Evolutionary conservation across 176 grass and related monocot species (phyloP).

Genomic region (Phragmites australis): DNA sequence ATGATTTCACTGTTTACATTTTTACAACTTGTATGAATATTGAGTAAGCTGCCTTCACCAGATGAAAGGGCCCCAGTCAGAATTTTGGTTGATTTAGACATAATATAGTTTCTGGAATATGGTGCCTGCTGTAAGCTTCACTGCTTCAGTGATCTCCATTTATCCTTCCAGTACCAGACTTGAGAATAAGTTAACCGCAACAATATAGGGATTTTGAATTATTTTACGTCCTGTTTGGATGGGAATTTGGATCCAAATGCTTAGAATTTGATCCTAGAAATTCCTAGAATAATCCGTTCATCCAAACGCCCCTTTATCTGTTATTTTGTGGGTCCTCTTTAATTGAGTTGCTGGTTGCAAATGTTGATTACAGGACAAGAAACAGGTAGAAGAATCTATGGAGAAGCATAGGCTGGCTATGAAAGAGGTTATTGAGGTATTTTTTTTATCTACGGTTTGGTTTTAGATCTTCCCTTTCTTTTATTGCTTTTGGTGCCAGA

Average conservation of each 20-base stretch:
- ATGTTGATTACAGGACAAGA: constrained; percentile 68
- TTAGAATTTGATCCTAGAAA: neutral
- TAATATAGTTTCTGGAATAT: too few relatives aligned
- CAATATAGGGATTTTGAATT: too few relatives aligned
- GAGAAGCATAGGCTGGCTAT: constrained; percentile 73
- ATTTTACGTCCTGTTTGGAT: neutral
- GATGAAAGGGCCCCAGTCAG: too few relatives aligned
- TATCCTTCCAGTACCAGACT: too few relatives aligned
- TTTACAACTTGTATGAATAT: too few relatives aligned
- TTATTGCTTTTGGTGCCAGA: neutral
- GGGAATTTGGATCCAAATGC: neutral
- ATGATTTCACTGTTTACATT: too few relatives aligned
- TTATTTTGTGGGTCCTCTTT: neutral
- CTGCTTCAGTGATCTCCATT: too few relatives aligned
- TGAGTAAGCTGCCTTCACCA: too few relatives aligned
- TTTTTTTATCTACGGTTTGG: neutral
- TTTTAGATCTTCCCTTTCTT: constrained; percentile 10
- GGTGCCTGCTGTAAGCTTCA: too few relatives aligned
- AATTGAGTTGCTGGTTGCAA: constrained; percentile 13
- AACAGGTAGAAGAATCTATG: constrained; percentile 69
- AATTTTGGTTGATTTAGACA: too few relatives aligned
- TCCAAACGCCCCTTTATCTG: neutral
- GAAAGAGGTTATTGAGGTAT: constrained; percentile 76
- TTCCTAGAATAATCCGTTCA: neutral
- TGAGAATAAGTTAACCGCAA: too few relatives aligned